A percentile compares a stretch with the other conserved stretches of the same genome.
phyloP scores from a whole-genome alignment of 176 grass and related monocot genomes.

The Olyra latifolia region DNA sequence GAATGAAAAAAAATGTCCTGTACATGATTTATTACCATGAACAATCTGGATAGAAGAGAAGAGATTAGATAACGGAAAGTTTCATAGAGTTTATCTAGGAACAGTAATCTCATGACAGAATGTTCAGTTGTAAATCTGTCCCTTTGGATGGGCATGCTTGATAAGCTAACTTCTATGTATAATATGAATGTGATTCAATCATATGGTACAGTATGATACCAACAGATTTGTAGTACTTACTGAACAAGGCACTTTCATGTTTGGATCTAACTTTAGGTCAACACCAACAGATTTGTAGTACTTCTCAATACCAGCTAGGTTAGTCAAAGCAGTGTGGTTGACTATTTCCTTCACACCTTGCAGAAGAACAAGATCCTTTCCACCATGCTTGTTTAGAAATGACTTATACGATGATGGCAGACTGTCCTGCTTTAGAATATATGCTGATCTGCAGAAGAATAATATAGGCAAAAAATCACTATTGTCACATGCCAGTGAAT shows the following conservation, averaged over 20 bases:
- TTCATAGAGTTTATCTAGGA: conserved; percentile 21
- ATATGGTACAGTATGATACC: not conserved
- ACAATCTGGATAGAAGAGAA: conserved; percentile 66
- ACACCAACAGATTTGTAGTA: conserved; percentile 82
- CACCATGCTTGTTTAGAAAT: conserved; percentile 92
- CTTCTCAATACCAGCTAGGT: conserved; percentile 70
- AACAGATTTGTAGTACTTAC: conserved; percentile 51
- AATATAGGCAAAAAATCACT: not conserved
- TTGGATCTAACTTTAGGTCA: conserved; percentile 82
- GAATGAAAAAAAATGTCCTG: conserved; percentile 74
- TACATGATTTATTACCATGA: conserved; percentile 89
- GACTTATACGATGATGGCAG: conserved; percentile 87
- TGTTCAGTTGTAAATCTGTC: not conserved
- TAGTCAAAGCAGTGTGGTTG: conserved; percentile 62
- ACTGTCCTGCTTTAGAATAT: conserved; percentile 89
- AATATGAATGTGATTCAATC: conserved; percentile 2
- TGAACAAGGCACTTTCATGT: conserved; percentile 88
- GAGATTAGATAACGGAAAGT: conserved; percentile 26
- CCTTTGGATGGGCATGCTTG: conserved; percentile 10
- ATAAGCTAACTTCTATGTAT: conserved; percentile 10
- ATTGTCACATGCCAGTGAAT: not conserved
- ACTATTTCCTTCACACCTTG: conserved; percentile 83
- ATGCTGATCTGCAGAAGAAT: conserved; percentile 63
- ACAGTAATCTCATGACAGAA: conserved; percentile 8
- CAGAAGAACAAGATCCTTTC: conserved; percentile 77